Conservation (phyloP, 2,329 filamentous ascomycete species). For the Thyridium curvatum region DNA sequence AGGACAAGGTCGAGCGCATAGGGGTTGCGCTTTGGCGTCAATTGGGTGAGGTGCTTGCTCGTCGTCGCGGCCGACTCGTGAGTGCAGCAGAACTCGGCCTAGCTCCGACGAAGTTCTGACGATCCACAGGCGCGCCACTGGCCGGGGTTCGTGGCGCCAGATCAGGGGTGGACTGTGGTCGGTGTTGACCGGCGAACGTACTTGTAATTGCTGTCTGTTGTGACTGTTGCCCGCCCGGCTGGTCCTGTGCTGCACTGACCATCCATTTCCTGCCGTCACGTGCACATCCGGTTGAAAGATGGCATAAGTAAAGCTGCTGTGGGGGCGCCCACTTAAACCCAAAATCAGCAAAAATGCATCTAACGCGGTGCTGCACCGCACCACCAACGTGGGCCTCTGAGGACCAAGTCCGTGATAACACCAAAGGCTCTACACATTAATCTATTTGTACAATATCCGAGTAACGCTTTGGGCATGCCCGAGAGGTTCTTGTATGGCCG, state of each 20-base stretch:
- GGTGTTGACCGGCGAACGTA: slow-evolving; percentile 1
- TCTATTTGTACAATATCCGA: background rate
- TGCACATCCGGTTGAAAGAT: no score
- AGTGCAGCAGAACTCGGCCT: slow-evolving; percentile 1
- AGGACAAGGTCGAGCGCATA: slow-evolving; percentile 3
- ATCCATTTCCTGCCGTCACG: no score
- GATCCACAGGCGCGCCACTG: slow-evolving; percentile 2
- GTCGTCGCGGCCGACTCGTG: slow-evolving; percentile 1
- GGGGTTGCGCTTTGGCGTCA: slow-evolving; percentile 2
- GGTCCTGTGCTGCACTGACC: no score
- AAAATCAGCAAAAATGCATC: slow-evolving; percentile 5
- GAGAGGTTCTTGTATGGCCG: background rate
- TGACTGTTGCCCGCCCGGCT: no score
- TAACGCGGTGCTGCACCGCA: slow-evolving; percentile 2
- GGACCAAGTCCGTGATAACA: background rate
- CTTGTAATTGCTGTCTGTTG: no score
- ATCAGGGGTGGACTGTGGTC: slow-evolving; percentile 1
- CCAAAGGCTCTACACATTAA: background rate
- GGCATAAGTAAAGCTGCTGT: background rate
- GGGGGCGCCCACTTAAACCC: slow-evolving; percentile 3
- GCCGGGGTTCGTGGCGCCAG: slow-evolving; percentile 2
- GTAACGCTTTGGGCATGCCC: background rate
- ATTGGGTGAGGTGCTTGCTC: slow-evolving; percentile 1
- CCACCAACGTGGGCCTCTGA: slow-evolving; percentile 1
- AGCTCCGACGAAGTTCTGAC: slow-evolving; percentile 1